Base-by-base conservation (phyloP, 331 rosid species). In the Arachis monticola region DNA sequence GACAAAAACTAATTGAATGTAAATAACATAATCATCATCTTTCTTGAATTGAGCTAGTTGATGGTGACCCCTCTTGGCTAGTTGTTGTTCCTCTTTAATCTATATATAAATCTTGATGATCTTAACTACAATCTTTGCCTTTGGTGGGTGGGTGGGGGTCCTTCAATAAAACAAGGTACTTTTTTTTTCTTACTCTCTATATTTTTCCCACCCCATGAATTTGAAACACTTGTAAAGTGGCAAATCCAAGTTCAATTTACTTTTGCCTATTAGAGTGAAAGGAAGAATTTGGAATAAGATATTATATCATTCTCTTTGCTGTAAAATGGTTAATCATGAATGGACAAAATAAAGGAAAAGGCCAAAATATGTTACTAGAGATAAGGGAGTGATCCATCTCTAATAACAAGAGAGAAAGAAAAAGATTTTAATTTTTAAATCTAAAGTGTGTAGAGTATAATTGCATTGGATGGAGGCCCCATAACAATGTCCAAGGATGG, bases 71-170 rank as follows among this genome's bases (percentile, higher is more conserved):
- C 55, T 56, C 70, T 66, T 53, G 2, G 53, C 79, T 50, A 76
- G 60, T 66, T 74, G 74, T 76, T 76, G 72, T 74, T 72, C 77
- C 56, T 69, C 57, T 50, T 72, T 65, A 17, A 64, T 51, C 64
- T 27, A 81, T 14, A 17, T 17, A 11, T 51, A 60, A 67, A 79
- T 60, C 77, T 72, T 79, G 65, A 67, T 57, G 59, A 72, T 79
- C 78, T 67, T 70, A 67, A 48, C 78, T 58, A 79, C 61, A 76
- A 65, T 53, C 6, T 62, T 27, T 17, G 55, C 6, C 9, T 64
- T 66, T 17, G 22, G 22, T 71, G 81, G 88, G 86, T 77, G 81
- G 40, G 40, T 71, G 81, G 88, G 86, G 79, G 81, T 55, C 81
- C 83, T 67, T 46, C 35, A 13, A 47, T 55, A 17, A 66, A 62